Percentiles rank a stretch among this genome's conserved stretches.
Evolutionary conservation across 306 rosid species (phyloP).

Genomic region (Hippophae gyantsensis): DNA sequence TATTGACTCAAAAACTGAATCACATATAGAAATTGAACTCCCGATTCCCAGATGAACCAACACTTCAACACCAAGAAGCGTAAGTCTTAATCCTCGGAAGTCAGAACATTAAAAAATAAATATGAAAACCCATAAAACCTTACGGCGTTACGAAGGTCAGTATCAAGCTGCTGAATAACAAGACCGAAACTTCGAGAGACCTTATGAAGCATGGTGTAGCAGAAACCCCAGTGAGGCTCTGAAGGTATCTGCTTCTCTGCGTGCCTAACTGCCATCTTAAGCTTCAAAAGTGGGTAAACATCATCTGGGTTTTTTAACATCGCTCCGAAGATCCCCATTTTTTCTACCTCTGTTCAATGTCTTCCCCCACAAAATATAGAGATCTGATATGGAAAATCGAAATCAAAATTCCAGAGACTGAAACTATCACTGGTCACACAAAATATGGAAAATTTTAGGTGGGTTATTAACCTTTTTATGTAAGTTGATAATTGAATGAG

Average conservation of each 20-base stretch:
- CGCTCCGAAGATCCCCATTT: slow-evolving; percentile 64
- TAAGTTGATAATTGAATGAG: too few species aligned
- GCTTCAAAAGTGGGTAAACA: slow-evolving; percentile 64
- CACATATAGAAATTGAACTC: too few species aligned
- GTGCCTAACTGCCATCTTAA: slow-evolving; percentile 60
- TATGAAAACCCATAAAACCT: slow-evolving; percentile 12
- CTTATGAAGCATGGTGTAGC: slow-evolving; percentile 78
- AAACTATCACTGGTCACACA: neutral
- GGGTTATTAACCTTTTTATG: too few species aligned
- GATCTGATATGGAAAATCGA: neutral
- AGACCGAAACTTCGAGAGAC: slow-evolving; percentile 89
- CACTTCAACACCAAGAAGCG: too few species aligned
- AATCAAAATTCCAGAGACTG: neutral
- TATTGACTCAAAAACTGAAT: too few species aligned
- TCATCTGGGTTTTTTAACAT: slow-evolving; percentile 81
- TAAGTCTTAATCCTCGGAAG: neutral
- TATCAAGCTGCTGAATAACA: slow-evolving; percentile 80
- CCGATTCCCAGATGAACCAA: too few species aligned
- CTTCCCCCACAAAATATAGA: neutral
- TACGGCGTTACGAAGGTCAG: slow-evolving; percentile 90
- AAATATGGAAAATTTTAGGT: too few species aligned
- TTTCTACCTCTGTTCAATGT: neutral
- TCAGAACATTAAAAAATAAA: neutral
- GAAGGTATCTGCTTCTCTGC: slow-evolving; percentile 92
- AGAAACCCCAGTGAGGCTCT: slow-evolving; percentile 86